Base-by-base conservation (phyloP, 306 rosid species). In the Sphenostylis stenocarpa region DNA sequence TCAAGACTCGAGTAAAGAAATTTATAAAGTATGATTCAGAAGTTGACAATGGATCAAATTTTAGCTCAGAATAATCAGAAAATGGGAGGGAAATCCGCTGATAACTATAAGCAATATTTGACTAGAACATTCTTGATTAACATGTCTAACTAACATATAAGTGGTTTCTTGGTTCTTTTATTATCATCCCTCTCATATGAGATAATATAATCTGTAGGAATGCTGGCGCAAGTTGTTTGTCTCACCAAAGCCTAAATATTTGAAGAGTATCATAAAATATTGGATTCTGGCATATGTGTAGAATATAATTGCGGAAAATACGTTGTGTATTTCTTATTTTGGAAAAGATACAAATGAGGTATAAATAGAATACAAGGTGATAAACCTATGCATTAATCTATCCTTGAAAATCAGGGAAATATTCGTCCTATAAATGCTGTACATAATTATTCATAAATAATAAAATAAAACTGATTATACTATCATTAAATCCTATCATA, bases 11-110 rank as follows among this genome's bases (percentile, higher is more conserved):
- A 41, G 31, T 51, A 58, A 28, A 28, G 9, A 14, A 58, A 14
- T 61, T n/a, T 75, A 33, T 41, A 3, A 63, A 39, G 72, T 47
- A 26, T 21, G 70, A 67, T 19, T 68, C 63, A 60, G 64, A 14
- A n/a, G n/a, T n/a, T n/a, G 63, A 38, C 14, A 15, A 4, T 48
- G 26, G 53, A 51, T 16, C 72, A 61, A 58, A 39, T 29, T 39
- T 63, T 68, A 58, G 61, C 69, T 61, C 47, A 69, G 58, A 44
- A 53, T 43, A 21, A 17, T 23, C n/a, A 44, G 61, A 33, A 55
- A 65, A 66, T 56, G 64, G 57, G 34, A 39, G 38, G 29, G 44
- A 33, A 57, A 26, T 41, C 41, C 70, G 31, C 6, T 58, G 39
- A 56, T 58, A 29, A 29, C 39, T 58, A 21, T 5, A 15, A 58